Evolutionary conservation across 1,284 basidiomycete genomes (phyloP), one percentile per base, ranked within the genome.

Genomic region (Cystobasidiaceae sp.): DNA sequence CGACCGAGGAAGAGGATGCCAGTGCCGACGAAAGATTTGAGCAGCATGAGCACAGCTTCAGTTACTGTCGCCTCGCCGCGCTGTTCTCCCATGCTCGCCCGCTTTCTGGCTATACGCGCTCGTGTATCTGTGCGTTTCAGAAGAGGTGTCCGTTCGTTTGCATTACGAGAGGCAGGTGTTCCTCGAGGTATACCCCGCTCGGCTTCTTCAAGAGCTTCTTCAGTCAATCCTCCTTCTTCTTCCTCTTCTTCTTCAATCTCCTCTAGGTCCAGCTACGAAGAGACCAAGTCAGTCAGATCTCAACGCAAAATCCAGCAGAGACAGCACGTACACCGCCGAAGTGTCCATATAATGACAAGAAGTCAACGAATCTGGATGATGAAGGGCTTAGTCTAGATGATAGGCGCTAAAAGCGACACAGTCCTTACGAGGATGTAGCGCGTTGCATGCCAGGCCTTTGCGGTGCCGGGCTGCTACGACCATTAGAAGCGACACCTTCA

Each of bases 11-110:
- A 98, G 27, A 98, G 78, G 11, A 98, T 87, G 33, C 94, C 94
- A 8, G 94, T 99, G 21, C 94, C 94, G 55, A 99, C 87, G 74
- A 99, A 98, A 0, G 90, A 88, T 78, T 98, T 97, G 68, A 96
- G 79, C 63, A 96, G 78, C 91, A 96, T 94, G 46, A 96, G 80
- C 11, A 92, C 85, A 7, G 92, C 92, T 76, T 96, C 90, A 0
- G 86, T 85, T 6, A 92, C 85, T 7, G 86, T 89, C 5, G 92
- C 92, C 68, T 90, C 90, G 2, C 92, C 92, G 4, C 81, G 79
- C 27, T 50, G 39, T 13, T 34, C 52, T 13, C 17, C 57, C 45
- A 41, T 82, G 83, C 23, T 78, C 73, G 54, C 84, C 79, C 67
- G 43, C 46, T 32, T 52, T 30, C 41, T 48, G 15, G 41, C 58